Conservation (phyloP, 2,329 filamentous ascomycete species). For the Apiospora koreana region DNA sequence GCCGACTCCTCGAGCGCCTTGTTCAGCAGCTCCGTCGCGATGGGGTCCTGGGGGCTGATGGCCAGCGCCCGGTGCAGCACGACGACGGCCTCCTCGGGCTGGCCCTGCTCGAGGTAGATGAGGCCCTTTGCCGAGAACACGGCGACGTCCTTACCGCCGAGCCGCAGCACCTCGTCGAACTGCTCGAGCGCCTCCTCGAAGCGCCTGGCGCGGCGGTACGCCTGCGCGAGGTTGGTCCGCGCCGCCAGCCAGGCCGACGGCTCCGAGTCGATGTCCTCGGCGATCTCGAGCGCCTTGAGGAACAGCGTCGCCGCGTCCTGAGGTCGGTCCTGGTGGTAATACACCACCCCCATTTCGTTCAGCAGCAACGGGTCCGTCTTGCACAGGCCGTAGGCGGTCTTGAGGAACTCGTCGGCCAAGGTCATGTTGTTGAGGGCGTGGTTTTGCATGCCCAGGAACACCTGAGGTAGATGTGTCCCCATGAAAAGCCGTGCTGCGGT, state of each 20-base stretch:
- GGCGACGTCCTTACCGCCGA: conserved; percentile 76
- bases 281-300: conserved; percentile 72
- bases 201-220: conserved; percentile 71
- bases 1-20: conserved; percentile 69
- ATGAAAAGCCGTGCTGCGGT: conserved; percentile 94
- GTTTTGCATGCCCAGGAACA: conserved; percentile 98
- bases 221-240: conserved; percentile 86
- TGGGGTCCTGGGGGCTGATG: conserved; percentile 76
- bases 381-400: conserved; percentile 82
- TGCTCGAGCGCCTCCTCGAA: conserved; percentile 73
- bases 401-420: conserved; percentile 90
- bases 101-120: conserved; percentile 75
- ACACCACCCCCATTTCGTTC: conserved; percentile 95
- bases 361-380: conserved; percentile 84
- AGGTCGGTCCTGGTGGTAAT: conserved; percentile 85
- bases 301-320: conserved; percentile 78
- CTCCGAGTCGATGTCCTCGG: conserved; percentile 79
- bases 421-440: conserved; percentile 93
- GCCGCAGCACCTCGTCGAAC: conserved; percentile 84
- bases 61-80: conserved; percentile 84
- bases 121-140: conserved; percentile 84
- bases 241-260: conserved; percentile 81
- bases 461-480: conserved; percentile 91
- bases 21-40: conserved; percentile 76
- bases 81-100: conserved; percentile 74